Percentiles rank a stretch among this genome's conserved stretches.
Conservation (phyloP, 1,139 yeast genomes). For the Magnusiomyces suaveolens region DNA sequence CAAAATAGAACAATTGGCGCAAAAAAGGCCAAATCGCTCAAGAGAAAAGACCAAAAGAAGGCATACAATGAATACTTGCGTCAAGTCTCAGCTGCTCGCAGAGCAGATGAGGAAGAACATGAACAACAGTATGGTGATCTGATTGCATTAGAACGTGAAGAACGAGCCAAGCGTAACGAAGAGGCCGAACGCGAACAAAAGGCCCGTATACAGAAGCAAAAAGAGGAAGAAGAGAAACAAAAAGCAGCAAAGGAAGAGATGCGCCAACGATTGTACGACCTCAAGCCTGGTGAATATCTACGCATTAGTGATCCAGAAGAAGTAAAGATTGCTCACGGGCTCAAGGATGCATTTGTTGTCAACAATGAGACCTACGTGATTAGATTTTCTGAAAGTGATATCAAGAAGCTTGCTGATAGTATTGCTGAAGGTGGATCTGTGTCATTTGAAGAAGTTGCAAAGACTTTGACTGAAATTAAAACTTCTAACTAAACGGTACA, state of each 20-base stretch:
- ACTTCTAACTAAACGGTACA: not conserved
- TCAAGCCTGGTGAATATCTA: constrained; percentile 9
- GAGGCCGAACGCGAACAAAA: constrained; percentile 11
- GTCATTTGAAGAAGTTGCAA: constrained; percentile 9
- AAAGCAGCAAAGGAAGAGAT: constrained; percentile 7
- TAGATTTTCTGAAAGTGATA: constrained; percentile 9
- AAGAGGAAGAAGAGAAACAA: constrained; percentile 8
- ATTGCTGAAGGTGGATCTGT: constrained; percentile 6
- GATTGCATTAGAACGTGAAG: constrained; percentile 11
- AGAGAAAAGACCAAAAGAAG: constrained; percentile 15
- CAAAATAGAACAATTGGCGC: constrained; percentile 13
- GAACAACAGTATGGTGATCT: constrained; percentile 12
- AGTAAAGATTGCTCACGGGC: constrained; percentile 3
- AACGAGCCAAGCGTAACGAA: constrained; percentile 11
- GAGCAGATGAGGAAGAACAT: constrained; percentile 14
- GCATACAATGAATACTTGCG: constrained; percentile 16
- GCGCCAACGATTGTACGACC: constrained; percentile 8
- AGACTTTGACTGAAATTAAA: constrained; percentile 4
- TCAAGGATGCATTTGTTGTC: constrained; percentile 8
- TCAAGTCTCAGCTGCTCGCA: constrained; percentile 10
- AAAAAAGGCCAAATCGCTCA: constrained; percentile 17
- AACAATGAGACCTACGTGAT: constrained; percentile 10
- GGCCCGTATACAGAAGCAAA: constrained; percentile 11
- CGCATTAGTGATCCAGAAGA: constrained; percentile 4
- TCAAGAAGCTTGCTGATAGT: constrained; percentile 6